Evolutionary conservation across 2,329 filamentous ascomycete species (phyloP), one percentile per base, ranked within the genome.

Genomic region (Ophiostoma montium): DNA sequence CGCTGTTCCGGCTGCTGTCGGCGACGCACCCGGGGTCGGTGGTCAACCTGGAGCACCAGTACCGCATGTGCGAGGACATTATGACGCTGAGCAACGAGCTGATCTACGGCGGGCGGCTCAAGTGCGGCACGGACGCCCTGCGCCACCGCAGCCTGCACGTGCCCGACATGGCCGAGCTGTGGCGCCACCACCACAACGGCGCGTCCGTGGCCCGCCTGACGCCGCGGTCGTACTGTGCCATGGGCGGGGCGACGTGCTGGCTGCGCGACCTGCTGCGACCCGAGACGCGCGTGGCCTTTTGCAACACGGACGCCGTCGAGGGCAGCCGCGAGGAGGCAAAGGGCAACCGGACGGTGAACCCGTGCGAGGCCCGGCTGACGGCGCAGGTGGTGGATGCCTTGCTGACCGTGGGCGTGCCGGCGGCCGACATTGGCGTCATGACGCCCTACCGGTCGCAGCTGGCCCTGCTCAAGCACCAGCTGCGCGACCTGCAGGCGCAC

Each of bases 1-100:
- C 86, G 61, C 71, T 98, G 47, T 98, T 98, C 74, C 94, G 94
- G 62, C 74, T 92, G 3, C 75, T 98, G 12, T 95, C 88, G 1
- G 92, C 96, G 59, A 75, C 77, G 1, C 89, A 96, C 54, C 89
- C 92, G 0, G 70, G 79, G 43, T 88, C 88, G 1, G 89, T 98
- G 2, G 86, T 94, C 53, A 94, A 85, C 54, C 75, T 98, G 2
- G 88, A 92, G 58, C 88, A 95, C 59, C 92, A 98, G 62, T 98
- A 98, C 62, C 86, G 92, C 53, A 98, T 98, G 92, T 95, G 87
- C 59, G 85, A 92, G 57, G 92, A 98, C 53, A 85, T 98, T 53
- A 96, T 96, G 90, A 75, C 82, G 2, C 74, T 98, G 13, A 94
- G 87, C 54, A 98, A 95, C 63, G 84, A 78, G 1, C 75, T 98